Evolutionary conservation across 2,329 filamentous ascomycete species (phyloP), one percentile per base, ranked within the genome.

Genomic region (Coniochaeta ligniaria): DNA sequence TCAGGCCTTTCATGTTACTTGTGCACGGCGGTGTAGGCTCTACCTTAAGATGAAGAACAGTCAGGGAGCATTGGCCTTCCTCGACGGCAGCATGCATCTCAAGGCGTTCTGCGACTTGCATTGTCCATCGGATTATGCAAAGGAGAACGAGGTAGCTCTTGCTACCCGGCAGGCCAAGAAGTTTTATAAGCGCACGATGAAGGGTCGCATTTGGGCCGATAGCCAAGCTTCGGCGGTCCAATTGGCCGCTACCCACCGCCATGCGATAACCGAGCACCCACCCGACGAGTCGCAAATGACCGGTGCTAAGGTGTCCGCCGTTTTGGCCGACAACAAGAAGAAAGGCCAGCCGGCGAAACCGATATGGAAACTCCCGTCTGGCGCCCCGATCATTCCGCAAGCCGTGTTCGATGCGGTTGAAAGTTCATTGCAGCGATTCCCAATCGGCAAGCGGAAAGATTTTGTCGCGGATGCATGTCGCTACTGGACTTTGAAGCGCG

Each of bases 81-180:
- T 94, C 64, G 85, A 88, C 63, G 92, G 95, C 62, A 87, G 85
- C 61, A 91, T 90, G 69, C 84, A 93, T 22, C 82, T 98, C 59
- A 97, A 98, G 74, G 95, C 94, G 0, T 96, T 95, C 71, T 99
- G 95, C 72, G 92, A 99, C 75, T 95, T 90, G 75, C 95, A 99
- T 74, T 94, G 95, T 55, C 92, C 95, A 1, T 80, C 83, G 1
- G 95, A 98, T 60, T 97, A 96, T 82, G 84, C 90, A 41, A 85
- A 89, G 63, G 93, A 96, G 69, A 91, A 96, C 70, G 85, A 89
- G 57, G 93, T 96, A 1, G 86, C 91, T 64, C 82, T 82, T 65
- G 92, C 93, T 6, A 92, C 91, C 16, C 85, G 85, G 60, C 88
- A 93, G 60, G 92, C 95, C 8, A 92, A 94, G 72, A 88, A 88